Evolutionary conservation across 257 asterid species (phyloP).

Genomic region (Agastache rugosa): DNA sequence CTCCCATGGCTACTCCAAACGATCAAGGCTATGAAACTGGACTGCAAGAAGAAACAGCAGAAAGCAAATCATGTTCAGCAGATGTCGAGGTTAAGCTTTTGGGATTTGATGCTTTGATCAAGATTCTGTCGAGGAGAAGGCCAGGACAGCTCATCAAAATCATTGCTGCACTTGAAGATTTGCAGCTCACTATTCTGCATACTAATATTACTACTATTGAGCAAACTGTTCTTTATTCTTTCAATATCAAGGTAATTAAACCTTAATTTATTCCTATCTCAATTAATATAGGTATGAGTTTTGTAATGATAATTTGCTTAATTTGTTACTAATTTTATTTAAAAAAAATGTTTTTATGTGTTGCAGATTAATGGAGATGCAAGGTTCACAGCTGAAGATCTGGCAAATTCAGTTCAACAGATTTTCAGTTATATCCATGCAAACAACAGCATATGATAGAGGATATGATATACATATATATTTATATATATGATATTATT

Average conservation of each 20-base stretch:
- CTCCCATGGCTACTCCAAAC: conserved; percentile 33
- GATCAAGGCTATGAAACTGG: conserved; percentile 58
- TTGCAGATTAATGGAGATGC: conserved; percentile 75
- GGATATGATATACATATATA: background rate
- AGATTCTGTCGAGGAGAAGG: conserved; percentile 80
- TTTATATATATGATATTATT: background rate
- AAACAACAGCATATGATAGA: conserved; percentile 48
- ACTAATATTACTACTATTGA: conserved; percentile 93
- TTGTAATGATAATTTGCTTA: background rate
- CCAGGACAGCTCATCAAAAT: conserved; percentile 73
- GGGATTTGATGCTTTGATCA: conserved; percentile 84
- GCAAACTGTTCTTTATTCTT: conserved; percentile 88
- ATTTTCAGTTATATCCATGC: conserved; percentile 86
- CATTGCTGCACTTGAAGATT: conserved; percentile 90
- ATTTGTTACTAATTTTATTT: background rate
- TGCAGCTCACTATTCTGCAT: conserved; percentile 84
- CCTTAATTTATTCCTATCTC: background rate
- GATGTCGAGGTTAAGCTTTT: conserved; percentile 86
- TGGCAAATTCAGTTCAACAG: conserved; percentile 91
- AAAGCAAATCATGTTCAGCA: conserved; percentile 82
- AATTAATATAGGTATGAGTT: background rate
- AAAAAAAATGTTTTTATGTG: conserved; percentile 4
- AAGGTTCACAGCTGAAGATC: conserved; percentile 79
- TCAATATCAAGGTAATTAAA: conserved; percentile 82
- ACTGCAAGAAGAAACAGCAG: conserved; percentile 68